Percentiles rank a stretch among this genome's conserved stretches.
These are phyloP conservation scores for Thinopyrum elongatum DNA, from an alignment of 176 grass and related monocot genomes.

Conservation along the genomic window DNA sequence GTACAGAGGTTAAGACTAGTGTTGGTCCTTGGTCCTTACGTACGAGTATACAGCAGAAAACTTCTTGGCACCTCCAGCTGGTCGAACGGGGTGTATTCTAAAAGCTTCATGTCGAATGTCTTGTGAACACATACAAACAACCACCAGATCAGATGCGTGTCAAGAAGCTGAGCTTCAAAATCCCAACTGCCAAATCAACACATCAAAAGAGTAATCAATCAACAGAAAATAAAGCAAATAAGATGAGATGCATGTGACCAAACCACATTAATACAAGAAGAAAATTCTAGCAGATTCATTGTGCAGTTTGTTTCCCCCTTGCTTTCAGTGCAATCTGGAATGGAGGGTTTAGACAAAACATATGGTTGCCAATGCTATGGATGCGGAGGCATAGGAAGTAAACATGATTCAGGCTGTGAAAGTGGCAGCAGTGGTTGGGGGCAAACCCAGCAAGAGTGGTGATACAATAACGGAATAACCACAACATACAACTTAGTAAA, in stretches of 20 bases:
- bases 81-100: too few relatives aligned
- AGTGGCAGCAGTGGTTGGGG: background rate
- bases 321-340: too few relatives aligned
- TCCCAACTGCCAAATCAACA: conserved; percentile 9
- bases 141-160: background rate
- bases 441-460: background rate
- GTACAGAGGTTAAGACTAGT: too few relatives aligned
- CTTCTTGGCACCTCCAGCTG: too few relatives aligned
- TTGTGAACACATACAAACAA: conserved; percentile 32
- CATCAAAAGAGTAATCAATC: background rate
- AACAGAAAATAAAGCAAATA: background rate
- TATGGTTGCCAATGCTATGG: background rate
- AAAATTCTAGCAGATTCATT: background rate
- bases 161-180: background rate
- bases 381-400: background rate
- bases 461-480: background rate
- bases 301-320: background rate
- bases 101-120: conserved; percentile 78
- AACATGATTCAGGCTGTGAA: background rate
- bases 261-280: background rate
- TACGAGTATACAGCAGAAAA: too few relatives aligned
- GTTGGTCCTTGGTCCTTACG: too few relatives aligned
- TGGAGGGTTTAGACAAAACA: too few relatives aligned
- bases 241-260: background rate
- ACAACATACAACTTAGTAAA: background rate